Conservation (phyloP, 805 yeast species). For the Cyberlindnera saturnus region DNA sequence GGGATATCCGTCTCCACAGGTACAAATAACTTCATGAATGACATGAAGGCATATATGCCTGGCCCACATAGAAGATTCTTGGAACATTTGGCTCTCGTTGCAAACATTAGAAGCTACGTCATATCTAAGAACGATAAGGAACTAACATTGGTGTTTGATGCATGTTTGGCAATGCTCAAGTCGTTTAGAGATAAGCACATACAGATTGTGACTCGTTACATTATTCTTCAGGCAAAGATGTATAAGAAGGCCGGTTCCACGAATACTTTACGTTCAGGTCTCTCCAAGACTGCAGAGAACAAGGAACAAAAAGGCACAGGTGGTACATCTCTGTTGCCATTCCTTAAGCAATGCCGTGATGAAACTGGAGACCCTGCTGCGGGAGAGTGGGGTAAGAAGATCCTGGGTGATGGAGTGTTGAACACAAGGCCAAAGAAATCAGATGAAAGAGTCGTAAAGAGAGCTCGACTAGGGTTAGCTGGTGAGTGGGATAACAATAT, state of each 20-base stretch:
- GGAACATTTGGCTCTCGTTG: constrained; percentile 47
- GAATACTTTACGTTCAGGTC: constrained; percentile 59
- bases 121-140: constrained; percentile 42
- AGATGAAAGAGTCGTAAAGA: constrained; percentile 16
- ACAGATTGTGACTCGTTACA: constrained; percentile 84
- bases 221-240: constrained; percentile 70
- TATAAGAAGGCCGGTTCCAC: constrained; percentile 45
- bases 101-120: constrained; percentile 64
- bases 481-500: constrained; percentile 25
- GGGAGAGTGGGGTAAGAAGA: constrained; percentile 82
- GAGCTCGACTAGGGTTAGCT: constrained; percentile 26
- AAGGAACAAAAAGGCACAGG: constrained; percentile 81
- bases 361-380: constrained; percentile 95
- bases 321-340: constrained; percentile 87
- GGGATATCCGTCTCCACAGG: constrained; percentile 25
- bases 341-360: constrained; percentile 91
- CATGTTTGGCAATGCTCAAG: constrained; percentile 83
- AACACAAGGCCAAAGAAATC: constrained; percentile 16
- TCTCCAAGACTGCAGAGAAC: constrained; percentile 41
- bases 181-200: constrained; percentile 89
- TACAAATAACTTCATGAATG: constrained; percentile 55
- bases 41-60: constrained; percentile 91
- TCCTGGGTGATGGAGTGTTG: constrained; percentile 47
- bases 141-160: constrained; percentile 71
- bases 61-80: constrained; percentile 75